Evolutionary conservation across 2,329 filamentous ascomycete species (phyloP).

Genomic region (Ceratocystiopsis sp.): DNA sequence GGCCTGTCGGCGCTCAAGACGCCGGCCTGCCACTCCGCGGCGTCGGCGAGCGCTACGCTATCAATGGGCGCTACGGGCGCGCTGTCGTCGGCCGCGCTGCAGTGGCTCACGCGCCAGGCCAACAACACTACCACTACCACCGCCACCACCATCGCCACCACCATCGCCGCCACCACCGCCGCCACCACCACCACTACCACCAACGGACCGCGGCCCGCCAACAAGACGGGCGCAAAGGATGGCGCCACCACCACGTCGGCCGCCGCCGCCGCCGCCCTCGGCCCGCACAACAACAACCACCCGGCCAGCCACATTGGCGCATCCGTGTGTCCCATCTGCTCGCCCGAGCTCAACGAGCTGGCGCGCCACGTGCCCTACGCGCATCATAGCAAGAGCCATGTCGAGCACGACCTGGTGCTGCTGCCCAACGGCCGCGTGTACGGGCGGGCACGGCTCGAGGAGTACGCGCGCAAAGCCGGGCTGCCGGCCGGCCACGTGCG

Average conservation of each 20-base stretch:
- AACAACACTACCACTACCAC: background rate
- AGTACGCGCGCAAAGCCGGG: slow-evolving; percentile 66
- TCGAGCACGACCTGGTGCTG: slow-evolving; percentile 73
- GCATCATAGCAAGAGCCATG: slow-evolving; percentile 83
- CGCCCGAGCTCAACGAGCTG: slow-evolving; percentile 82
- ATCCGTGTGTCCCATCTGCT: slow-evolving; percentile 77
- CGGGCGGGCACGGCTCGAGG: slow-evolving; percentile 53
- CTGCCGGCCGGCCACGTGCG: slow-evolving; percentile 49
- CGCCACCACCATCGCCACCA: slow-evolving; percentile 1
- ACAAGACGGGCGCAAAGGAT: too few species aligned
- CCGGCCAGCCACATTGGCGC: slow-evolving; percentile 11
- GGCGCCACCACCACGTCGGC: too few species aligned
- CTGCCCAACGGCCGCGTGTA: slow-evolving; percentile 81
- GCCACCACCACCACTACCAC: slow-evolving; percentile 1
- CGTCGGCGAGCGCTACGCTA: slow-evolving; percentile 11
- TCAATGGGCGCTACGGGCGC: too few species aligned
- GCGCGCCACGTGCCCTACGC: slow-evolving; percentile 83
- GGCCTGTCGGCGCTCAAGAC: slow-evolving; percentile 93
- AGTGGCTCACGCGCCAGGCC: background rate
- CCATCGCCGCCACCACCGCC: background rate
- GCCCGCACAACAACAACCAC: slow-evolving; percentile 1
- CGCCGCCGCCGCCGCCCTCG: too few species aligned
- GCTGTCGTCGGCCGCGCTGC: background rate
- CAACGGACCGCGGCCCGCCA: background rate
- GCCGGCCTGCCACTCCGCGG: slow-evolving; percentile 67